Base-by-base conservation (phyloP, 306 rosid genomes). In the Cajanus cajan region DNA sequence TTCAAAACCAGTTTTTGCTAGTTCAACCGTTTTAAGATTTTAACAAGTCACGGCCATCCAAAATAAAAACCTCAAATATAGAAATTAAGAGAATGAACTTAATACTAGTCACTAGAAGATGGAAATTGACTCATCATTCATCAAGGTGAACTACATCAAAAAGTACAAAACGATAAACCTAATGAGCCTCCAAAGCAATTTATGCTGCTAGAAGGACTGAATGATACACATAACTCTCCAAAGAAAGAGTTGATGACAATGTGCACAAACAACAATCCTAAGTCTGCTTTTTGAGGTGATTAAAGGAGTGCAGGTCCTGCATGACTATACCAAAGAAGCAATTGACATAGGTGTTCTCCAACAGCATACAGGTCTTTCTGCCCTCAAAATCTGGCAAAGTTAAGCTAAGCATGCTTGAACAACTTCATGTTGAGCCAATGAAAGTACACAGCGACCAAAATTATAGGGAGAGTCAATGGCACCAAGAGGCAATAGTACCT, bases 361-460 rank as follows among this genome's bases (percentile, higher is more conserved):
- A 12, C 18, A 18, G 34, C 58, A 39, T 37, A 21, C 37, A 59
- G 2, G 28, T 36, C 41, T 21, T 34, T 71, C 44, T 40, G 58
- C 40, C 21, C 15, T 77, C 69, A 55, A 74, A 71, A 79, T 16
- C 10, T 61, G 79, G 36, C 14, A 55, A 36, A 40, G 25, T 48
- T 16, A 33, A 58, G 65, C 87, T 83, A 94, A 22, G 98, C 97
- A 66, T 94, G 94, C 74, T 94, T 92, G 88, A 94, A 94, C 85
- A 94, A 41, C 80, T 94, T 94, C 97, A 94, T 90, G 87, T 89
- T 83, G 67, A 94, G 96, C 98, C 98, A 90, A 78, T 89, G 96
- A 62, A 89, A 90, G 80, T 92, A 94, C 18, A 89, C 92, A 68
- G 94, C 85, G 43, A 90, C 92, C 73, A 92, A 66, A 28, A 92